Evolutionary conservation across 176 grass and related monocot species (phyloP).

Genomic region (Areca catechu): DNA sequence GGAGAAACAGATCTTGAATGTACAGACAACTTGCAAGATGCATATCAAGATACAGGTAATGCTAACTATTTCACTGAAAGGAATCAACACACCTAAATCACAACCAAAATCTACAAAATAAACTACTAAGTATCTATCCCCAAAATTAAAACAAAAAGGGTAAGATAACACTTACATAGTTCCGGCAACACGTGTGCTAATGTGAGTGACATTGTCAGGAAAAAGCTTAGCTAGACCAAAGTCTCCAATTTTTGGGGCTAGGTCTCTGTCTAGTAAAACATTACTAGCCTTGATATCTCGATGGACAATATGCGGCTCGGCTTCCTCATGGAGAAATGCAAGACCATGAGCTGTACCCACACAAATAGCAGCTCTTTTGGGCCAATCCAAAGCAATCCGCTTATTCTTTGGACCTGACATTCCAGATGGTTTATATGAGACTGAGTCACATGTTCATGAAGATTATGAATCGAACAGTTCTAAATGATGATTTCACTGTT

Average conservation of each 20-base stretch:
- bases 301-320: conserved; percentile 53
- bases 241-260: conserved; percentile 60
- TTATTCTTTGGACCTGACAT: conserved; percentile 43
- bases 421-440: too few relatives aligned
- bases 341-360: conserved; percentile 51
- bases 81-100: too few relatives aligned
- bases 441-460: background rate
- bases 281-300: conserved; percentile 75
- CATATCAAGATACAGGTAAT: too few relatives aligned
- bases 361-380: conserved; percentile 46
- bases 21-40: too few relatives aligned
- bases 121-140: too few relatives aligned
- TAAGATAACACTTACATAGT: conserved; percentile 37
- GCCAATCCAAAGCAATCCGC: conserved; percentile 46
- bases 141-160: too few relatives aligned
- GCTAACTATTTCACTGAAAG: too few relatives aligned
- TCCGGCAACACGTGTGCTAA: conserved; percentile 59
- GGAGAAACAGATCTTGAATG: too few relatives aligned
- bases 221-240: conserved; percentile 65
- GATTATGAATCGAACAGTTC: too few relatives aligned
- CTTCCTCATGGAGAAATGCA: conserved; percentile 62
- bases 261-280: conserved; percentile 43
- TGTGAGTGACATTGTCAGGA: conserved; percentile 52
- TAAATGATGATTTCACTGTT: too few relatives aligned
- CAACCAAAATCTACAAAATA: too few relatives aligned